These are phyloP conservation scores for Protomyces macrosporus DNA, from an alignment of 1,139 yeast species.

Conservation along the genomic window DNA sequence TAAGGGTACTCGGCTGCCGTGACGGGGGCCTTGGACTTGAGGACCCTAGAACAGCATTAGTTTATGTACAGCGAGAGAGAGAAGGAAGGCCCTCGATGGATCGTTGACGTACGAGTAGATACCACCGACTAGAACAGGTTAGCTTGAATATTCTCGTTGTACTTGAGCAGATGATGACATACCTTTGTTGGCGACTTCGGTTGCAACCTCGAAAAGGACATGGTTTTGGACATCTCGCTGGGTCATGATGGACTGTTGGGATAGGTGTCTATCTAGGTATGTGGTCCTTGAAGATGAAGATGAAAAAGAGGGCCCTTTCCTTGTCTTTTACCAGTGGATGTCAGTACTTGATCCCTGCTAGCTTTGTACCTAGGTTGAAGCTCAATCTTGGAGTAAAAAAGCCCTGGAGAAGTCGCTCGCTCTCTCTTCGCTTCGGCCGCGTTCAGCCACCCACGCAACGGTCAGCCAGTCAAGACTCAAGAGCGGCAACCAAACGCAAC, in stretches of 20 bases:
- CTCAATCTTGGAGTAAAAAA: no score
- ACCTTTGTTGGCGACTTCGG: slow-evolving; percentile 87
- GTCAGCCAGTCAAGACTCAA: no score
- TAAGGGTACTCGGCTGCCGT: slow-evolving; percentile 83
- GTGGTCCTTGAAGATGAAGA: no score
- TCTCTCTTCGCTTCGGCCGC: no score
- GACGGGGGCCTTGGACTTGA: slow-evolving; percentile 93
- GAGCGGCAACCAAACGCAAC: no score
- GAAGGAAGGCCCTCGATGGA: not conserved
- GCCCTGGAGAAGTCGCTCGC: no score
- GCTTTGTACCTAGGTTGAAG: no score
- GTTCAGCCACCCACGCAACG: no score
- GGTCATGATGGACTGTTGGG: not conserved
- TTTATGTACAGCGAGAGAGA: not conserved
- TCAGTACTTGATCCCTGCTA: no score
- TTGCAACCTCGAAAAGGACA: slow-evolving; percentile 85
- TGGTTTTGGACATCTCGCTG: slow-evolving; percentile 57
- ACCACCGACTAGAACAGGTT: slow-evolving; percentile 62
- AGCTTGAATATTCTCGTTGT: not conserved
- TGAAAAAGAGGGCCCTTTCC: no score
- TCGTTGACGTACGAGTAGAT: slow-evolving; percentile 56
- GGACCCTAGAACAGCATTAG: slow-evolving; percentile 43
- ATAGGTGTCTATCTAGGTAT: no score
- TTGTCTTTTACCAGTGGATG: no score
- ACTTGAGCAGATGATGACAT: not conserved